These are phyloP conservation scores for Histomonas meleagridis DNA, from an alignment of 208 protist genomes.

Conservation along the genomic window DNA sequence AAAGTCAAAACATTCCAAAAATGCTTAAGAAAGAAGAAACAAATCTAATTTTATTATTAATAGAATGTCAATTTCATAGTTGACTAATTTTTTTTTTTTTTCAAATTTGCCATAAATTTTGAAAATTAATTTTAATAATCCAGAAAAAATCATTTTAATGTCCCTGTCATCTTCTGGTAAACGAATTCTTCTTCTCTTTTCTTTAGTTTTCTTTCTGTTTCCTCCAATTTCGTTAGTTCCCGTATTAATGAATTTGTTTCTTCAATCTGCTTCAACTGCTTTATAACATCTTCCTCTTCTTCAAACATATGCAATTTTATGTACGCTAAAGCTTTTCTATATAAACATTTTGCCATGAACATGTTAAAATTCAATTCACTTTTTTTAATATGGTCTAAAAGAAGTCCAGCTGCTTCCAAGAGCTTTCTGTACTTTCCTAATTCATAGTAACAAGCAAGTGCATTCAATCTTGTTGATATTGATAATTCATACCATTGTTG, in stretches of 20 bases:
- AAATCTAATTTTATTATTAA: too few species aligned
- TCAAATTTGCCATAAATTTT: too few species aligned
- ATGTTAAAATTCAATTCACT: too few species aligned
- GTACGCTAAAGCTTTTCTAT: background rate
- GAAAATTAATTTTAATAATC: too few species aligned
- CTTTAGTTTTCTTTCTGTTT: background rate
- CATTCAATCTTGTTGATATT: background rate
- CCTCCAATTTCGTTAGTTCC: background rate
- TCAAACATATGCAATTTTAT: background rate
- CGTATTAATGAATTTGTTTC: background rate
- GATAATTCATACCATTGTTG: background rate
- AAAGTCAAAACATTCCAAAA: too few species aligned
- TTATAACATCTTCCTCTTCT: background rate
- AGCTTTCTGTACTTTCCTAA: background rate
- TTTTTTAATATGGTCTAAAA: background rate
- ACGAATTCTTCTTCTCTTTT: background rate
- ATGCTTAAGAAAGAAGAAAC: too few species aligned
- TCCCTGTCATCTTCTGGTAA: background rate
- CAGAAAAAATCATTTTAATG: too few species aligned
- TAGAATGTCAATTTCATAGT: too few species aligned
- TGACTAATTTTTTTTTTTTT: too few species aligned
- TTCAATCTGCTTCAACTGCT: background rate
- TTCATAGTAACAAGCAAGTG: background rate
- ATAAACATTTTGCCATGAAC: background rate
- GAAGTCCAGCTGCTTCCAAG: background rate